A percentile compares a stretch with the other conserved stretches of the same genome.
These are phyloP conservation scores for Graphium sp. DNA, from an alignment of 2,329 filamentous ascomycete genomes.

Conservation along the genomic window DNA sequence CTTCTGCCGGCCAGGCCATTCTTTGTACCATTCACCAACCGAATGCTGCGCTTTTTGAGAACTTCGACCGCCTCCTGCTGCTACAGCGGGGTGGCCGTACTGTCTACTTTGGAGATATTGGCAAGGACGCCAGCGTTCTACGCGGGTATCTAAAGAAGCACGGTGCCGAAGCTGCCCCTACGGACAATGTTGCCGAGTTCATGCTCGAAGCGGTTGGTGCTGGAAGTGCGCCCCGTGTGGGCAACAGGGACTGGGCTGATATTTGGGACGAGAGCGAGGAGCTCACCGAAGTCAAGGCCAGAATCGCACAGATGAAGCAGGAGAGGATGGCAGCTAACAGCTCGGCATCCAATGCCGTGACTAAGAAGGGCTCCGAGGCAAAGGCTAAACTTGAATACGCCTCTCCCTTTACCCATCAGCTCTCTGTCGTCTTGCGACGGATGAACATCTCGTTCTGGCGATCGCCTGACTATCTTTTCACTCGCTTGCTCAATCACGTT, in stretches of 20 bases:
- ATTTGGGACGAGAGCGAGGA: conserved; percentile 63
- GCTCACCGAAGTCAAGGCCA: conserved; percentile 45
- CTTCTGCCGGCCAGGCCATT: conserved; percentile 70
- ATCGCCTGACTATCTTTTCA: conserved; percentile 78
- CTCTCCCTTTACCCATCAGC: conserved; percentile 62
- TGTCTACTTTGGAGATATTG: conserved; percentile 78
- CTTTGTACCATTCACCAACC: conserved; percentile 87
- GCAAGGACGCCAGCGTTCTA: conserved; percentile 54
- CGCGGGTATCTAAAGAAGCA: conserved; percentile 43
- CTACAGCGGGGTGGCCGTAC: conserved; percentile 64
- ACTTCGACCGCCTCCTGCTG: conserved; percentile 70
- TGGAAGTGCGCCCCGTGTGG: conserved; percentile 54
- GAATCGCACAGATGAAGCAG: conserved; percentile 50
- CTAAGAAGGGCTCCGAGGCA: conserved; percentile 33
- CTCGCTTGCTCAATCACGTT: conserved; percentile 70
- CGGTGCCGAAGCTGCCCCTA: conserved; percentile 39
- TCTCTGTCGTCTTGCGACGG: conserved; percentile 55
- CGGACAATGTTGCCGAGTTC: conserved; percentile 52
- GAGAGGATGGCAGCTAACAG: conserved; percentile 26
- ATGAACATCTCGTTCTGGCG: conserved; percentile 72
- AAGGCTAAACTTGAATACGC: conserved; percentile 56
- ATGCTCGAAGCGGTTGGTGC: conserved; percentile 78
- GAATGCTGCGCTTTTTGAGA: conserved; percentile 71
- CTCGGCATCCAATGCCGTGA: conserved; percentile 29
- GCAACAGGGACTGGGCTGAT: conserved; percentile 63